Evolutionary conservation across 2,329 filamentous ascomycete genomes (phyloP), one percentile per base, ranked within the genome.

Genomic region (Ophiostoma ulmi): DNA sequence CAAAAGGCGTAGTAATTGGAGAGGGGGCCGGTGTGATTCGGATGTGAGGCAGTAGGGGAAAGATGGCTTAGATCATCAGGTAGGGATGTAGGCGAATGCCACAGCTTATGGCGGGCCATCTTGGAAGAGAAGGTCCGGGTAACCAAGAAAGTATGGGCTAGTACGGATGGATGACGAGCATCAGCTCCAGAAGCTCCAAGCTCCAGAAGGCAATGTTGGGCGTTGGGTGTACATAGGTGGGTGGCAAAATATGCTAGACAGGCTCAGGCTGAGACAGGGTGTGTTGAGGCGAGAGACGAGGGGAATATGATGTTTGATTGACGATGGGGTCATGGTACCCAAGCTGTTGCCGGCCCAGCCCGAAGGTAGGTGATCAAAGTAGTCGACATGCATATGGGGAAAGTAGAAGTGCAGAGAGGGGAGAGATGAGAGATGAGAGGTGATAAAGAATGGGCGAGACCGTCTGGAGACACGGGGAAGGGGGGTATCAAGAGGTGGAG

Each of bases 21-120:
- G 65, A 67, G 39, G 38, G n/a, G 38, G 6, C 64, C 20, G 38
- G n/a, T 66, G 64, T 66, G 64, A 66, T 26, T 31, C n/a, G 52
- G 26, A 11, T 66, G 64, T 38, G 64, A 66, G 10, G n/a, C n/a
- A 66, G 63, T 7, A 17, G 20, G 11, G 14, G 48, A n/a, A 55
- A 22, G n/a, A 55, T n/a, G 48, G 20, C n/a, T 58, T 22, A 22
- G 8, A 10, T 58, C 22, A 58, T 58, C n/a, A 11, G 52, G n/a
- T 22, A 58, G 13, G 55, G 55, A 35, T 26, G 26, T 22, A 13
- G 52, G 26, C 13, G 58, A 13, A 63, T 63, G 26, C 58, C 52
- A 35, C 26, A 35, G 4, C 58, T 26, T 5, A 63, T 63, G 26
- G 26, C 26, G 26, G 58, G n/a, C 63, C 8, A 3, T 65, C 63